A percentile compares a stretch with the other conserved stretches of the same genome.
Evolutionary conservation across 1,284 basidiomycete species (phyloP).

Genomic region (Xerocomus minutiporus): DNA sequence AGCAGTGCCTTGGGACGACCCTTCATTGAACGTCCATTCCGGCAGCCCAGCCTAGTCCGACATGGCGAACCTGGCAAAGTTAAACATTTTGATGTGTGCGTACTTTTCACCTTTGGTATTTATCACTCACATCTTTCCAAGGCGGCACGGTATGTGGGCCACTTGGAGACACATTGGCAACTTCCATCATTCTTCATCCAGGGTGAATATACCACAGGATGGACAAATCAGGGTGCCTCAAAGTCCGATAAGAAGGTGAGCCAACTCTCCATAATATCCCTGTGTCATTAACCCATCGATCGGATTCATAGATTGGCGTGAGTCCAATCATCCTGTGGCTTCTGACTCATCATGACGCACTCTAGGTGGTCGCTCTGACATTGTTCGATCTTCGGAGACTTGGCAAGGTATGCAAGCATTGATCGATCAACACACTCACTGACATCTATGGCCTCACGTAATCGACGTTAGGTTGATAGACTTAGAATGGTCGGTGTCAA

Average conservation of each 20-base stretch:
- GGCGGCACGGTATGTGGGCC: slow-evolving; percentile 57
- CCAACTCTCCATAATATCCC: neutral
- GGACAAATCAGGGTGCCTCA: slow-evolving; percentile 84
- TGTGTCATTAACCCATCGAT: slow-evolving; percentile 1
- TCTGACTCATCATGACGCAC: slow-evolving; percentile 13
- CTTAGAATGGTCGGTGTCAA: slow-evolving; percentile 82
- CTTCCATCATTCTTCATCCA: slow-evolving; percentile 23
- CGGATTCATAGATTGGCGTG: slow-evolving; percentile 58
- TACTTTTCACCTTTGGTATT: slow-evolving; percentile 2
- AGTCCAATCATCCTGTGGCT: slow-evolving; percentile 21
- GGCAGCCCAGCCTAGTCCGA: neutral
- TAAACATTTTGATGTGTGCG: slow-evolving; percentile 76
- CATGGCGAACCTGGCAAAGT: slow-evolving; percentile 44
- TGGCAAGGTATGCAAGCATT: slow-evolving; percentile 59
- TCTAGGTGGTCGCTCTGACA: slow-evolving; percentile 82
- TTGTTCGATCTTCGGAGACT: slow-evolving; percentile 85
- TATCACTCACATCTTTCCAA: slow-evolving; percentile 24
- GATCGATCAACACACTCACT: neutral
- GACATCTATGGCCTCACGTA: neutral
- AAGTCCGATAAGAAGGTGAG: slow-evolving; percentile 90
- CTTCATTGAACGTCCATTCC: neutral
- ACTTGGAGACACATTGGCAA: neutral
- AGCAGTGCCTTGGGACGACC: neutral
- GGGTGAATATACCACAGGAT: slow-evolving; percentile 93
- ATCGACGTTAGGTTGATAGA: slow-evolving; percentile 49